These are phyloP conservation scores for Ilyonectria mors-panacis DNA, from an alignment of 2,329 filamentous ascomycete species.

Conservation along the genomic window DNA sequence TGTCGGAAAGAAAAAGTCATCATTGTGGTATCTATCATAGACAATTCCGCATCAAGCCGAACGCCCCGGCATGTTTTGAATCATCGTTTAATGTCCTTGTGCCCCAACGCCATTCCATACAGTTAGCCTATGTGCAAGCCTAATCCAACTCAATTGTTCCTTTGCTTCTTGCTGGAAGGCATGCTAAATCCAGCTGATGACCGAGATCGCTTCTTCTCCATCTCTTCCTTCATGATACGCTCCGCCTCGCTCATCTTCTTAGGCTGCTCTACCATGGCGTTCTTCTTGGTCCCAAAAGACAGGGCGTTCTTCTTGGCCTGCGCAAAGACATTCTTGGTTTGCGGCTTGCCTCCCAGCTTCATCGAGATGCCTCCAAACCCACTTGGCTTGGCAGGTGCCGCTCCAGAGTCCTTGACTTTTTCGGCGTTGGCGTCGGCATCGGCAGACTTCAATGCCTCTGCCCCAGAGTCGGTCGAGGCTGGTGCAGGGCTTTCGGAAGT, in stretches of 20 bases:
- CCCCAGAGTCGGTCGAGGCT: slow-evolving; percentile 17
- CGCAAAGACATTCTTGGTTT: slow-evolving; percentile 83
- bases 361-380: slow-evolving; percentile 68
- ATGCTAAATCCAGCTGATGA: slow-evolving; percentile 63
- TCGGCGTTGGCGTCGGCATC: slow-evolving; percentile 17
- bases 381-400: slow-evolving; percentile 51
- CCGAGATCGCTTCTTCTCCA: slow-evolving; percentile 77
- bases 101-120: slow-evolving; percentile 29
- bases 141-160: slow-evolving; percentile 46
- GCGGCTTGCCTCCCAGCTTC: slow-evolving; percentile 75
- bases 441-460: slow-evolving; percentile 23
- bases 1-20: slow-evolving; percentile 33
- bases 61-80: slow-evolving; percentile 34
- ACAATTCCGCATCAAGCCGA: slow-evolving; percentile 35
- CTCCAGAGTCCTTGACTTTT: slow-evolving; percentile 29
- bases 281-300: slow-evolving; percentile 72
- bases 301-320: slow-evolving; percentile 79
- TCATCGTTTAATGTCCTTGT: slow-evolving; percentile 4
- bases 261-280: slow-evolving; percentile 69
- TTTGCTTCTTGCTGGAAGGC: slow-evolving; percentile 67
- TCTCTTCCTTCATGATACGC: slow-evolving; percentile 89
- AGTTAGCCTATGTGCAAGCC: slow-evolving; percentile 5
- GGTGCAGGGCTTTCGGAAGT: slow-evolving; percentile 42
- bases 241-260: slow-evolving; percentile 93
- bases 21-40: slow-evolving; percentile 51